Conservation (phyloP, 495 filamentous ascomycete species). For the Penicillium tannophilum region DNA sequence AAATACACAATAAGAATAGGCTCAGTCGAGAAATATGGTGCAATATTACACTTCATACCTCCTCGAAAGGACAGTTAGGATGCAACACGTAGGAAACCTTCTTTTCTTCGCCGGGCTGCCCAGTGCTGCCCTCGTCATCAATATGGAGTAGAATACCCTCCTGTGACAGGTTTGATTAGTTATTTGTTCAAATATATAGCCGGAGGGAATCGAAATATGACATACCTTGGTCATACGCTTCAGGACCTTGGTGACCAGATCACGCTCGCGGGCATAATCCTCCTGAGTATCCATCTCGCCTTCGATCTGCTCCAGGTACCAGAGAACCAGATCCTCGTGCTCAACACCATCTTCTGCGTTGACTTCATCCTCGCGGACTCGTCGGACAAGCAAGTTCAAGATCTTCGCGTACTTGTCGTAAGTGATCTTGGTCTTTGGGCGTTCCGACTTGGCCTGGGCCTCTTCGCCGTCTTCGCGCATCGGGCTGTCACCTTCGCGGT, state of each 20-base stretch:
- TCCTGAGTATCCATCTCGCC: conserved; percentile 77
- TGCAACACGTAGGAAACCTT: conserved; percentile 86
- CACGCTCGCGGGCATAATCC: conserved; percentile 74
- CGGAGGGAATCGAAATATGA: conserved; percentile 15
- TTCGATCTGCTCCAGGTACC: conserved; percentile 96
- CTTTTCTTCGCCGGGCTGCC: conserved; percentile 42
- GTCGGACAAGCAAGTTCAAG: conserved; percentile 77
- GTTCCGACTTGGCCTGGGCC: conserved; percentile 39
- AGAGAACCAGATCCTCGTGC: conserved; percentile 78
- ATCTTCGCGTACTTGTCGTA: conserved; percentile 95
- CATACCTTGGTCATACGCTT: conserved; percentile 95
- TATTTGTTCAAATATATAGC: neutral
- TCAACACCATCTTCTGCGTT: conserved; percentile 83
- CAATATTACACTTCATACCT: conserved; percentile 40
- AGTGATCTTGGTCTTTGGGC: conserved; percentile 82
- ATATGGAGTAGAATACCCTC: conserved; percentile 93
- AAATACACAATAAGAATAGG: conserved; percentile 18
- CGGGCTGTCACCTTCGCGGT: conserved; percentile 67
- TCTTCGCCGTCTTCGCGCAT: conserved; percentile 61
- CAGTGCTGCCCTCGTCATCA: conserved; percentile 54
- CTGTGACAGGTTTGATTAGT: conserved; percentile 44
- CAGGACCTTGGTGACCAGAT: conserved; percentile 81
- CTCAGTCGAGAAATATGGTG: conserved; percentile 7
- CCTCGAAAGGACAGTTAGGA: conserved; percentile 89
- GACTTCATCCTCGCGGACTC: conserved; percentile 75